phyloP scores from a whole-genome alignment of 495 filamentous ascomycete genomes.

The Penicillium samsonianum region DNA sequence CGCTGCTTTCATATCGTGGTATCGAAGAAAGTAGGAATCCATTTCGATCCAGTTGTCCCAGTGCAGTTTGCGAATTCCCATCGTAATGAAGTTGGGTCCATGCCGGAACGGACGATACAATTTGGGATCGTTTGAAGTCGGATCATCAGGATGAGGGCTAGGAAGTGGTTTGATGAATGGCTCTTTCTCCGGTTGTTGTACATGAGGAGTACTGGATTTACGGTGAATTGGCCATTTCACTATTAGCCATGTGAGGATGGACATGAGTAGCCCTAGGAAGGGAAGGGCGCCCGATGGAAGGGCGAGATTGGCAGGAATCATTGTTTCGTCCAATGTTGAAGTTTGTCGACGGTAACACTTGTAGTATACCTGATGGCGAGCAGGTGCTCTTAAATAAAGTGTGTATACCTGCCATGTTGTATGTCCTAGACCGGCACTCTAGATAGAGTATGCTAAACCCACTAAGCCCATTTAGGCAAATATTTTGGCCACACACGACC shows the following conservation, averaged over 20 bases:
- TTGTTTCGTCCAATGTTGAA: neutral
- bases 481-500: constrained; percentile 12
- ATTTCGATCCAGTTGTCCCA: constrained; percentile 77
- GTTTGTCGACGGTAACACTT: neutral
- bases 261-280: constrained; percentile 5
- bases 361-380: neutral
- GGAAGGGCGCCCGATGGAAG: constrained; percentile 6
- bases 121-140: constrained; percentile 55
- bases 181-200: constrained; percentile 1
- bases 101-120: constrained; percentile 75
- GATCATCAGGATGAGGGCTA: constrained; percentile 9
- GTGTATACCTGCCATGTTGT: neutral
- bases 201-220: neutral
- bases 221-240: constrained; percentile 8
- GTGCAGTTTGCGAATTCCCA: constrained; percentile 71
- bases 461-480: constrained; percentile 11
- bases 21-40: constrained; percentile 69
- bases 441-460: too few species aligned
- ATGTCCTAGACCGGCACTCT: neutral
- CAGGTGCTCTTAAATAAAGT: neutral
- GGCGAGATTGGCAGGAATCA: neutral
- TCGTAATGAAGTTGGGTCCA: constrained; percentile 68
- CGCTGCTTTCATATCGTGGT: constrained; percentile 62
- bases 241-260: constrained; percentile 5
- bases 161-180: constrained; percentile 19